A percentile compares a stretch with the other conserved stretches of the same genome.
These are phyloP conservation scores for Diplocarpon rosae DNA, from an alignment of 2,329 filamentous ascomycete species.

Conservation along the genomic window DNA sequence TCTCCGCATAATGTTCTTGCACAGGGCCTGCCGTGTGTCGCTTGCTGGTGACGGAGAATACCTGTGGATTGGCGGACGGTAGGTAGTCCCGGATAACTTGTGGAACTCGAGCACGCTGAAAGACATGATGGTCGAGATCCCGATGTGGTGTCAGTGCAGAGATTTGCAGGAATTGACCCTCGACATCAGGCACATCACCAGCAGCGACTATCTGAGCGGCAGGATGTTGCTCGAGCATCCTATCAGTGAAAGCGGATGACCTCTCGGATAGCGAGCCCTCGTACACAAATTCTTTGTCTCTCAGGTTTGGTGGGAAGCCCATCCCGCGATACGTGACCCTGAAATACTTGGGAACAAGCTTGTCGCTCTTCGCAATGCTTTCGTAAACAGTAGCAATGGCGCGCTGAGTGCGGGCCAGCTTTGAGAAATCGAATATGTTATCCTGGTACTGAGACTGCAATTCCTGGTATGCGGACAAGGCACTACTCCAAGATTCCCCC, in stretches of 20 bases:
- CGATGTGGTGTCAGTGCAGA: constrained; percentile 73
- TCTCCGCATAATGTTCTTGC: constrained; percentile 68
- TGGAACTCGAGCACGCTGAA: constrained; percentile 76
- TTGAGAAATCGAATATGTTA: constrained; percentile 82
- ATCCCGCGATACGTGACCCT: constrained; percentile 81
- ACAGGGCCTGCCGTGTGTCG: constrained; percentile 59
- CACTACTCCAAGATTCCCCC: constrained; percentile 86
- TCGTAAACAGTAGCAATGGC: constrained; percentile 92
- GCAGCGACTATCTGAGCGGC: constrained; percentile 68
- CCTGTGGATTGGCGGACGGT: constrained; percentile 63
- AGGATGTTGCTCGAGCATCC: constrained; percentile 85
- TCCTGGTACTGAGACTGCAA: constrained; percentile 84
- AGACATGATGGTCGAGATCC: constrained; percentile 71
- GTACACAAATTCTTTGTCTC: constrained; percentile 89
- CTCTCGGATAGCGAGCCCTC: constrained; percentile 71
- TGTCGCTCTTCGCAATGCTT: constrained; percentile 71
- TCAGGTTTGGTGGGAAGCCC: constrained; percentile 68
- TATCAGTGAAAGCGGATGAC: constrained; percentile 73
- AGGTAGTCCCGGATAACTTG: constrained; percentile 79
- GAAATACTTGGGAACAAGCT: constrained; percentile 75
- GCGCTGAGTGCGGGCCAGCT: constrained; percentile 77
- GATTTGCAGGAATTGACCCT: constrained; percentile 83
- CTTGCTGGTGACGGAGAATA: constrained; percentile 67
- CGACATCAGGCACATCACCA: constrained; percentile 64
- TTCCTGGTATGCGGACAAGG: constrained; percentile 79